Percentiles rank a stretch among this genome's conserved stretches.
Evolutionary conservation across 495 filamentous ascomycete genomes (phyloP).

Genomic region (Penicillium parvum): DNA sequence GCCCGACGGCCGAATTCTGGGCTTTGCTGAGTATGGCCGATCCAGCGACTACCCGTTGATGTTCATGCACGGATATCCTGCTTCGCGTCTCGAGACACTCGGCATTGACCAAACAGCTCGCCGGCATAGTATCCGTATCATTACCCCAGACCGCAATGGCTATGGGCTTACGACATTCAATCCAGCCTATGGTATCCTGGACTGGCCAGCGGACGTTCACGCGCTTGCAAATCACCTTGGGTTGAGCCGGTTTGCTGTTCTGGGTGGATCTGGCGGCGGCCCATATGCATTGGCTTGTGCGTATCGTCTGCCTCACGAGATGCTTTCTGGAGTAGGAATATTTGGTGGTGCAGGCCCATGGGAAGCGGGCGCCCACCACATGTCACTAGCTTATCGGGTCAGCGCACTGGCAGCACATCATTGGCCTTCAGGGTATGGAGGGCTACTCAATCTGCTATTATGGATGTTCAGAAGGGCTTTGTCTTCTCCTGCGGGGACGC

Average conservation of each 20-base stretch:
- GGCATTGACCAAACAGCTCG: slow-evolving; percentile 20
- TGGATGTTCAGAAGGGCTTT: slow-evolving; percentile 6
- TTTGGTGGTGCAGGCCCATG: slow-evolving; percentile 31
- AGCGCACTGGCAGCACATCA: slow-evolving; percentile 5
- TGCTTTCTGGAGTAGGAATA: slow-evolving; percentile 30
- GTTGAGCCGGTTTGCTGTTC: slow-evolving; percentile 31
- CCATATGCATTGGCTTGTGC: slow-evolving; percentile 47
- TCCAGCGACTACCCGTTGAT: slow-evolving; percentile 26
- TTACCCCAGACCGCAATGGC: slow-evolving; percentile 42
- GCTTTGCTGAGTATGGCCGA: slow-evolving; percentile 41
- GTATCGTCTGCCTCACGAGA: slow-evolving; percentile 25
- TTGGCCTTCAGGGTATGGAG: slow-evolving; percentile 4
- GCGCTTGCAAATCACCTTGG: slow-evolving; percentile 32
- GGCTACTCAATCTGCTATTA: not conserved
- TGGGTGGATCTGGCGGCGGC: slow-evolving; percentile 45
- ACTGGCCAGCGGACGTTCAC: slow-evolving; percentile 39
- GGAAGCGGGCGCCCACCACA: slow-evolving; percentile 20
- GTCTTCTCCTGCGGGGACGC: slow-evolving; percentile 2
- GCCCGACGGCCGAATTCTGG: slow-evolving; percentile 33
- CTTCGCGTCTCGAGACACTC: slow-evolving; percentile 38
- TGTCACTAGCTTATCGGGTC: slow-evolving; percentile 6
- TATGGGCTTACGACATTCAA: slow-evolving; percentile 40
- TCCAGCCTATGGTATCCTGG: slow-evolving; percentile 28
- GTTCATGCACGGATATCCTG: slow-evolving; percentile 44
- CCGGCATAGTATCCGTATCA: slow-evolving; percentile 30